Percentiles rank a stretch among this genome's conserved stretches.
These are phyloP conservation scores for Aegilops bicornis DNA, from an alignment of 176 grass and related monocot genomes.

Conservation along the genomic window DNA sequence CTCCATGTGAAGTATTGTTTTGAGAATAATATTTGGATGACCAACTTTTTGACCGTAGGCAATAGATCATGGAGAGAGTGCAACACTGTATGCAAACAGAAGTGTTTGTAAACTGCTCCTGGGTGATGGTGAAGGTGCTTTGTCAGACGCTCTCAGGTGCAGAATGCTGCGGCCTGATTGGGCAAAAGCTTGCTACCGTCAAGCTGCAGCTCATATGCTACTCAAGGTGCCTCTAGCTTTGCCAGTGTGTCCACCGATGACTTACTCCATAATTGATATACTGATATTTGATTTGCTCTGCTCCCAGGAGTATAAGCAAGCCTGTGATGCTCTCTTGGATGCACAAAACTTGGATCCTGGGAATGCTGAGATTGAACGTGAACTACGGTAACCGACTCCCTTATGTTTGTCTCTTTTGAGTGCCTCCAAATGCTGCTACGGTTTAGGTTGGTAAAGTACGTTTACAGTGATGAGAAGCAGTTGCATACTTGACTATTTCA, in stretches of 20 bases:
- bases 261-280: not conserved
- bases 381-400: not conserved
- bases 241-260: not conserved
- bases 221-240: not conserved
- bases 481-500: not conserved
- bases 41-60: not conserved
- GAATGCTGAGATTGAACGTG: not conserved
- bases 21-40: not conserved
- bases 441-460: not conserved
- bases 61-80: slow-evolving; percentile 5
- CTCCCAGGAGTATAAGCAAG: slow-evolving; percentile 1
- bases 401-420: not conserved
- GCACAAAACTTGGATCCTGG: not conserved
- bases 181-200: slow-evolving; percentile 13
- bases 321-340: not conserved
- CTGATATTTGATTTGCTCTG: not conserved
- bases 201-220: not conserved
- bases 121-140: not conserved
- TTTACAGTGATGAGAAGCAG: not conserved
- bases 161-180: slow-evolving; percentile 1
- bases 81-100: slow-evolving; percentile 17
- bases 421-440: not conserved
- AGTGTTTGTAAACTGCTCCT: not conserved
- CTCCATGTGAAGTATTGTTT: not conserved
- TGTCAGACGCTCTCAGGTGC: slow-evolving; percentile 7